Base-by-base conservation (phyloP, 768 basidiomycete genomes). In the Tubosaeta sp. region DNA sequence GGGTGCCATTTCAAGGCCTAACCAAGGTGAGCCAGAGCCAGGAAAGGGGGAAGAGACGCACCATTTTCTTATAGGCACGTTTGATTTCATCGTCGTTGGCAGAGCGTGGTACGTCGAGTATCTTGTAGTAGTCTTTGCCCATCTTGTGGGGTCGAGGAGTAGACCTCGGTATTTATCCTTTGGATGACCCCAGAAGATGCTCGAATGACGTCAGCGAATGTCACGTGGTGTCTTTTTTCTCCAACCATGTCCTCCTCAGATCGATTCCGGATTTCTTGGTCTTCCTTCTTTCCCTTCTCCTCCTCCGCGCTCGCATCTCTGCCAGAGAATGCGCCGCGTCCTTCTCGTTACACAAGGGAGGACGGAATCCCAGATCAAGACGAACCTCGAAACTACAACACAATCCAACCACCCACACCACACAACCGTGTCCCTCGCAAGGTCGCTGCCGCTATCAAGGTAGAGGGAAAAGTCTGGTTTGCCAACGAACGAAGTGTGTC, bases 401-500 rank as follows among this genome's bases (percentile, higher is more conserved):
- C 89, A 3, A 90, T 90, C 67, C 86, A 79, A 60, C 64, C 74
- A 4, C 62, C 85, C 0, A 83, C 87, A 0, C 74, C 82, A 0
- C 77, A 80, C 43, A 82, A 91, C 34, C 76, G 85, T 34, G 78
- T 92, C 0, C 91, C 91, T 0, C 89, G 86, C 74, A 94, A 93
- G 70, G 81, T 90, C 19, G 74, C 86, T 0, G 87, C 88, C 1
- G 82, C 86, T 0, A 76, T 97, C 61, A 88, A 84, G 57, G 92
- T 97, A 16, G 94, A 97, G 66, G 85, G 84, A 19, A 97, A 97
- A 64, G 94, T 97, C 44, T 97, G 95, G 94, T 95, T 97, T 67
- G 93, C 94, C 9, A 97, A 97, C 64, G 94, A 97, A 70, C 75
- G 91, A 65, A 93, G 91, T 93, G 43, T 54, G 84, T 46, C 43